A percentile compares a stretch with the other conserved stretches of the same genome.
Evolutionary conservation across 139 green algal species (phyloP).

Genomic region (Protoeuglena noctilucae): DNA sequence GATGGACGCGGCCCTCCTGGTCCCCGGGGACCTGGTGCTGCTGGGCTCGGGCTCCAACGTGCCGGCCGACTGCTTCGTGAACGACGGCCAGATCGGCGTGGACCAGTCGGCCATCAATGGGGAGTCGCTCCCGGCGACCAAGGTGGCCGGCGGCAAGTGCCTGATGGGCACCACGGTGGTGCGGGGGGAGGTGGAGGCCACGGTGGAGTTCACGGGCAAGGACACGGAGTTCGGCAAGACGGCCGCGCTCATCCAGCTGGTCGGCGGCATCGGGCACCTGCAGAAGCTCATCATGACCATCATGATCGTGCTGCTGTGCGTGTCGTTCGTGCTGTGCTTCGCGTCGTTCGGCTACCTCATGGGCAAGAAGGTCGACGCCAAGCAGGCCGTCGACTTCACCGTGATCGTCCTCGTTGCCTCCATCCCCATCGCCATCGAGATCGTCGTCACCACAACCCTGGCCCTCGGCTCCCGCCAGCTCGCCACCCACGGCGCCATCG

Average conservation of each 20-base stretch:
- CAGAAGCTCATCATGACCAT: slow-evolving; percentile 64
- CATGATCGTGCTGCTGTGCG: slow-evolving; percentile 43
- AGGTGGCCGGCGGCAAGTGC: slow-evolving; percentile 39
- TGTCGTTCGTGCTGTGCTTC: slow-evolving; percentile 46
- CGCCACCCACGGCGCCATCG: slow-evolving; percentile 49
- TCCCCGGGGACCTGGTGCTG: slow-evolving; percentile 59
- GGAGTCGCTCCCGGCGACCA: slow-evolving; percentile 69
- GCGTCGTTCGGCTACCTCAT: slow-evolving; percentile 45
- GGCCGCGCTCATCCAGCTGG: slow-evolving; percentile 43
- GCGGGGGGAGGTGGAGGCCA: slow-evolving; percentile 49
- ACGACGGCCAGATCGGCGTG: slow-evolving; percentile 42
- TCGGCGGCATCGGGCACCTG: slow-evolving; percentile 35
- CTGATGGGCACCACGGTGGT: slow-evolving; percentile 72
- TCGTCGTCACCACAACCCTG: slow-evolving; percentile 68
- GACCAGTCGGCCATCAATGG: slow-evolving; percentile 71
- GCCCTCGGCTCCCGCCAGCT: slow-evolving; percentile 58
- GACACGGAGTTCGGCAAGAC: slow-evolving; percentile 80
- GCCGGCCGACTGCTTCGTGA: slow-evolving; percentile 50
- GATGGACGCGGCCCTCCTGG: slow-evolving; percentile 43
- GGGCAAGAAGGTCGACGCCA: slow-evolving; percentile 17
- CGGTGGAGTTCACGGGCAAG: slow-evolving; percentile 44
- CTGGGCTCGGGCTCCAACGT: slow-evolving; percentile 47
- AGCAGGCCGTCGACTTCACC: slow-evolving; percentile 43
- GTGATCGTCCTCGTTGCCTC: slow-evolving; percentile 63
- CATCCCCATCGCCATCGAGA: slow-evolving; percentile 54